Conservation (phyloP, 805 yeast species). For the Saccharomycodes ludwigii region DNA sequence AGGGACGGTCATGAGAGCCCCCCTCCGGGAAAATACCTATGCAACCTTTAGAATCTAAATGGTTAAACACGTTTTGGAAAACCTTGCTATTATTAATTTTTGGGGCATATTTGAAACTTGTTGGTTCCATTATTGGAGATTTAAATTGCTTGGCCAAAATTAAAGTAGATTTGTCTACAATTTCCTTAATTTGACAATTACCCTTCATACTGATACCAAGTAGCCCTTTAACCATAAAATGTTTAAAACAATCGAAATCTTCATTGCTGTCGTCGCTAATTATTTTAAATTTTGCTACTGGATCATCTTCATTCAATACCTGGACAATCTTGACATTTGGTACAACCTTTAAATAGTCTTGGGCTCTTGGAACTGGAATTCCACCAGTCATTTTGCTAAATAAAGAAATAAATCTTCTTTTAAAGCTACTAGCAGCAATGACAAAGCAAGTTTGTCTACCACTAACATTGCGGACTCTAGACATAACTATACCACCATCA, state of each 20-base stretch:
- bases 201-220: slow-evolving; percentile 67
- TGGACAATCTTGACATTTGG: slow-evolving; percentile 50
- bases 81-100: slow-evolving; percentile 80
- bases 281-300: slow-evolving; percentile 51
- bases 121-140: slow-evolving; percentile 35
- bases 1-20: slow-evolving; percentile 93
- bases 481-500: slow-evolving; percentile 71
- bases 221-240: slow-evolving; percentile 54
- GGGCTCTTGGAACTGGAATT: slow-evolving; percentile 88
- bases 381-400: slow-evolving; percentile 66
- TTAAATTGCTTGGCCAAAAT: too few relatives aligned
- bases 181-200: slow-evolving; percentile 52
- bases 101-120: slow-evolving; percentile 58
- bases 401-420: slow-evolving; percentile 55
- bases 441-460: slow-evolving; percentile 32
- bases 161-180: slow-evolving; percentile 37
- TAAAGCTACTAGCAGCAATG: slow-evolving; percentile 73
- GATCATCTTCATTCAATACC: slow-evolving; percentile 41
- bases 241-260: not conserved
- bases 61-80: slow-evolving; percentile 74
- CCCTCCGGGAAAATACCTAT: slow-evolving; percentile 97
- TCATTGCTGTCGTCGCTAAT: too few relatives aligned
- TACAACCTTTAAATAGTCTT: slow-evolving; percentile 64
- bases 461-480: slow-evolving; percentile 60
- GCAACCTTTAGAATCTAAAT: slow-evolving; percentile 67